A percentile compares a stretch with the other conserved stretches of the same genome.
Conservation (phyloP, 2,329 filamentous ascomycete species). For the Sporothrix brasiliensis region DNA sequence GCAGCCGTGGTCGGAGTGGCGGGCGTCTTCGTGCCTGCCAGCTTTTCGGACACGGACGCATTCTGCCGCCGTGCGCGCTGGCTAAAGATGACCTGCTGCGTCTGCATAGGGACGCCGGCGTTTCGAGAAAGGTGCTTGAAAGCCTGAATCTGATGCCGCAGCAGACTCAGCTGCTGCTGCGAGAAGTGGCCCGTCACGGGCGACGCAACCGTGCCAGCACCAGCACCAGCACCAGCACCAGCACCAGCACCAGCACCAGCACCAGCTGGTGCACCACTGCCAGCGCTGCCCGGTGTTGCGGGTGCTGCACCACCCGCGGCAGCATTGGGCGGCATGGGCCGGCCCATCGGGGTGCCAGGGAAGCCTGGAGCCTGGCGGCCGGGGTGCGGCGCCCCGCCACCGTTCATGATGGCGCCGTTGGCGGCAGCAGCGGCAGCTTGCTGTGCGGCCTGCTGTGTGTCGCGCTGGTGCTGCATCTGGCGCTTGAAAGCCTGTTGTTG, state of each 20-base stretch:
- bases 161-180: conserved; percentile 73
- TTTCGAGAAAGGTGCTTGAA: conserved; percentile 92
- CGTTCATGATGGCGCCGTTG: conserved; percentile 49
- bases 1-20: background rate
- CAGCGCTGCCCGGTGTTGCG: conserved; percentile 27
- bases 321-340: conserved; percentile 22
- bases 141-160: conserved; percentile 85
- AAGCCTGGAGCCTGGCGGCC: conserved; percentile 45
- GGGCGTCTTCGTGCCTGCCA: conserved; percentile 41
- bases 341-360: conserved; percentile 37
- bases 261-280: conserved; percentile 5
- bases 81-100: conserved; percentile 82
- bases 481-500: conserved; percentile 42
- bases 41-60: conserved; percentile 54
- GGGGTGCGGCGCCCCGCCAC: conserved; percentile 37
- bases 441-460: conserved; percentile 34
- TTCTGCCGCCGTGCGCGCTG: conserved; percentile 66
- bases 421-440: conserved; percentile 43
- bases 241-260: background rate
- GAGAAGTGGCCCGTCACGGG: conserved; percentile 65
- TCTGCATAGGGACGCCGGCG: conserved; percentile 71
- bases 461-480: conserved; percentile 50
- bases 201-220: conserved; percentile 35
- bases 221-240: background rate
- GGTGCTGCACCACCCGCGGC: background rate